Conservation (phyloP, 148 eudicot genomes). For the Amaranthus palmeri region DNA sequence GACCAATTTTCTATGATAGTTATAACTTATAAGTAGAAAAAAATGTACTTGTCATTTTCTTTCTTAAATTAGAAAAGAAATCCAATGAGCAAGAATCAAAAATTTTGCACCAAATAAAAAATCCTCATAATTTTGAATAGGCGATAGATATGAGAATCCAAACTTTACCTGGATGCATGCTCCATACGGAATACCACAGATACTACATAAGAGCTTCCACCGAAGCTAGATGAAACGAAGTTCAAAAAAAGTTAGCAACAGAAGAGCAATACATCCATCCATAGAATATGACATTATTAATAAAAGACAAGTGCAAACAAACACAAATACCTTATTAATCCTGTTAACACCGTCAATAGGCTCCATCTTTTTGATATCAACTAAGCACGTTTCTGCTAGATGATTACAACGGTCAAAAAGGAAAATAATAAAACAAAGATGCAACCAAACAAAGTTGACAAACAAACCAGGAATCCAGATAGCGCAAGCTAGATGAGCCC, state of each 20-base stretch:
- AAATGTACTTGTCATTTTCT: not conserved
- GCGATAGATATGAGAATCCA: constrained; percentile 1
- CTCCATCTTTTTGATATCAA: constrained; percentile 93
- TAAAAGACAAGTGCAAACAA: not conserved
- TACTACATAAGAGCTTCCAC: constrained; percentile 94
- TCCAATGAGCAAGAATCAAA: not conserved
- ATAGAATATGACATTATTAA: not conserved
- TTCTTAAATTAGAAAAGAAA: not conserved
- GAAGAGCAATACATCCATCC: constrained; percentile 2
- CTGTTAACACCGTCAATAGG: constrained; percentile 92
- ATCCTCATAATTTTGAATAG: not conserved
- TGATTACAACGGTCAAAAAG: constrained; percentile 25
- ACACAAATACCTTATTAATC: constrained; percentile 60
- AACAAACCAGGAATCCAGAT: constrained; percentile 96
- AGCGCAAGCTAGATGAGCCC: constrained; percentile 99
- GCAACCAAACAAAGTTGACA: constrained; percentile 9
- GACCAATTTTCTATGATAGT: not conserved
- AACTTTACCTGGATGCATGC: constrained; percentile 89
- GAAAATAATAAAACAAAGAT: constrained; percentile 1
- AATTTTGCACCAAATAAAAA: not conserved
- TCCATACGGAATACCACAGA: constrained; percentile 88
- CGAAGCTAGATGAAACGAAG: constrained; percentile 55
- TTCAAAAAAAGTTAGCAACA: constrained; percentile 1
- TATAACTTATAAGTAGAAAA: not conserved
- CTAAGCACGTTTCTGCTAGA: constrained; percentile 82